Evolutionary conservation across 371 early-diverging fungal species (phyloP), one percentile per base, ranked within the genome.

Genomic region (Dichotomocladium elegans): DNA sequence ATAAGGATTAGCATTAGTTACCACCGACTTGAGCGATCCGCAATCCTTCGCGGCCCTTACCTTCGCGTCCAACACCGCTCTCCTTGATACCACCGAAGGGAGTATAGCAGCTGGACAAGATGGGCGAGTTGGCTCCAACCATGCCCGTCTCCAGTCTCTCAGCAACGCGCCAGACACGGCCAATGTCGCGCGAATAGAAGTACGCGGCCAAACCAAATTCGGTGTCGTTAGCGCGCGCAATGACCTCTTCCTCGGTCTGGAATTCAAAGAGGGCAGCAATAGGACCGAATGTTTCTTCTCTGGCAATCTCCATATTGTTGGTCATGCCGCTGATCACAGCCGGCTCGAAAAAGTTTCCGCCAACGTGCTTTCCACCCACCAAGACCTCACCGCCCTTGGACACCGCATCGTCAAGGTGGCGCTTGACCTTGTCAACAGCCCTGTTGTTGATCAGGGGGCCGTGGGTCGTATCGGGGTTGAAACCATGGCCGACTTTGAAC

Each of bases 31-130:
- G n/a, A n/a, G n/a, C n/a, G n/a, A n/a, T n/a, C n/a, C n/a, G n/a
- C n/a, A n/a, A n/a, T n/a, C n/a, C n/a, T n/a, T n/a, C n/a, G n/a
- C n/a, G n/a, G n/a, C n/a, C n/a, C n/a, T n/a, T n/a, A n/a, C n/a
- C 91, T 63, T 91, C 92, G 12, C 89, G 80, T n/a, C 92, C 92
- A 1, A 89, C 22, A 19, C 92, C 92, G 41, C 86, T 86, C 48
- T 90, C 85, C 70, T 92, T 91, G 71, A 91, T 81, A 37, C 91
- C 91, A 48, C 92, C 92, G 60, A 91, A 92, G 3, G 92, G 91
- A 4, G 81, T 69, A 27, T 81, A 83, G 35, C 80, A 84, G 41
- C 64, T 74, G 12, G 85, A 79, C 28, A 91, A 74, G 10, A 69
- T 56, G 12, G 86, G 86, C 2, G 89, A 83, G 62, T 95, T 95